phyloP scores from a whole-genome alignment of 495 filamentous ascomycete genomes.

The Aspergillus conjunctus region DNA sequence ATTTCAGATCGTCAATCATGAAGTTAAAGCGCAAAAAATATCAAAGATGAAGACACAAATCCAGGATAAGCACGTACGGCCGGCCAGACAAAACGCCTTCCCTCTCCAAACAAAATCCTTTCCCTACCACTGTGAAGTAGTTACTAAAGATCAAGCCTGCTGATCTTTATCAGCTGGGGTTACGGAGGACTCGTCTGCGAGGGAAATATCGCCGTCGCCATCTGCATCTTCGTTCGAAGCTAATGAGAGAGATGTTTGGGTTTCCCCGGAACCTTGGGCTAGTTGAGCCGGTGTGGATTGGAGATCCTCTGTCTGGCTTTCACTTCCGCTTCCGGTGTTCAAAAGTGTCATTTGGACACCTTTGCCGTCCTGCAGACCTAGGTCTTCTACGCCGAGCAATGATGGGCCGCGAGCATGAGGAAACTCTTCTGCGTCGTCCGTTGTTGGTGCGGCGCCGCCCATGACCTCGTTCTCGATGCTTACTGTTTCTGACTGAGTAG shows the following conservation, averaged over 20 bases:
- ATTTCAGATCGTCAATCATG: slow-evolving; percentile 36
- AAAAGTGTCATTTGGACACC: slow-evolving; percentile 47
- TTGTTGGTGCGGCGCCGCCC: slow-evolving; percentile 23
- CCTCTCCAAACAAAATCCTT: background rate
- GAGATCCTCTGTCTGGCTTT: slow-evolving; percentile 15
- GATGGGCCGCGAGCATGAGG: slow-evolving; percentile 83
- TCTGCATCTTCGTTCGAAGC: slow-evolving; percentile 24
- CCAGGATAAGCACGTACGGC: background rate
- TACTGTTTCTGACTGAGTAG: slow-evolving; percentile 28
- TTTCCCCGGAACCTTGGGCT: background rate
- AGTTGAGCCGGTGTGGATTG: background rate
- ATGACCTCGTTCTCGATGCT: slow-evolving; percentile 35
- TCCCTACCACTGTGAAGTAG: background rate
- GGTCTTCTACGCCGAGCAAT: slow-evolving; percentile 81
- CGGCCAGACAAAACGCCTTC: background rate
- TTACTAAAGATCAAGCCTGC: slow-evolving; percentile 2
- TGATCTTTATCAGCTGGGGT: slow-evolving; percentile 13
- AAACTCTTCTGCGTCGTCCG: slow-evolving; percentile 53
- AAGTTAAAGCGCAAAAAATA: slow-evolving; percentile 11
- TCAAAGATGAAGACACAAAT: background rate
- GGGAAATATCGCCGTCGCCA: slow-evolving; percentile 47
- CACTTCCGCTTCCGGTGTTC: slow-evolving; percentile 19
- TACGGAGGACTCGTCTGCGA: slow-evolving; percentile 33
- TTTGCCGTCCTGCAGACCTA: slow-evolving; percentile 72
- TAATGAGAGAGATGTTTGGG: background rate